Base-by-base conservation (phyloP, 352 stramenopile species). In the Thraustochytrium striatum region DNA sequence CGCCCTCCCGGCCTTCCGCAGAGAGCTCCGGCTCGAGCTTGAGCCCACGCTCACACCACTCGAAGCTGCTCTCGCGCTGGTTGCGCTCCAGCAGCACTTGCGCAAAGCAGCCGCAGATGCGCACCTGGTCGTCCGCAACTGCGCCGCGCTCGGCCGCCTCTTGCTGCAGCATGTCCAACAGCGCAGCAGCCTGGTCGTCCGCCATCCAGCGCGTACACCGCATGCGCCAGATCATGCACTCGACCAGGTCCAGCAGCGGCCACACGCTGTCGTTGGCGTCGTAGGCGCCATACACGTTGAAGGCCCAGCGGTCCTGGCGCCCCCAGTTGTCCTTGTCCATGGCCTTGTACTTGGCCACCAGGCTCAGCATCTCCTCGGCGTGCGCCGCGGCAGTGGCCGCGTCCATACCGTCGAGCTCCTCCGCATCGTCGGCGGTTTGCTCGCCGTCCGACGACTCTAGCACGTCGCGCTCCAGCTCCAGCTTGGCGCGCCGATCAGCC, bases 321-420 rank as follows among this genome's bases (percentile, higher is more conserved):
- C 69, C 69, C 69, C 69, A 79, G 43, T 79, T 79, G 57, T 79
- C 69, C 43, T 79, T 79, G 21, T 79, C 53, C 69, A 79, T 79
- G 55, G 28, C 35, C 35, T 50, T 62, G 39, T 79, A 79, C 35
- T 79, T 72, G 28, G 57, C 8, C 36, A 79, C 69, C 0, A 79
- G 57, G 50, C 52, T 72, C 3, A 79, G 69, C 69, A 79, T 79
- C 58, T 79, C 69, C 32, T 79, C 69, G 32, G 69, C 43, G 55
- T 79, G 69, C 13, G 69, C 69, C 44, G 69, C 69, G 16, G 69
- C 69, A 19, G 69, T 79, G 28, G 69, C 69, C 11, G 69, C 69
- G 55, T 79, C 69, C 69, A 79, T 79, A 0, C 35, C 69, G 3
- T n/a, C 21, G 38, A 33, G n/a, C 9, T 43, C n/a, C 33, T 69